These are phyloP conservation scores for Zelopaecilomyces penicillatus DNA, from an alignment of 2,329 filamentous ascomycete genomes.

Conservation along the genomic window DNA sequence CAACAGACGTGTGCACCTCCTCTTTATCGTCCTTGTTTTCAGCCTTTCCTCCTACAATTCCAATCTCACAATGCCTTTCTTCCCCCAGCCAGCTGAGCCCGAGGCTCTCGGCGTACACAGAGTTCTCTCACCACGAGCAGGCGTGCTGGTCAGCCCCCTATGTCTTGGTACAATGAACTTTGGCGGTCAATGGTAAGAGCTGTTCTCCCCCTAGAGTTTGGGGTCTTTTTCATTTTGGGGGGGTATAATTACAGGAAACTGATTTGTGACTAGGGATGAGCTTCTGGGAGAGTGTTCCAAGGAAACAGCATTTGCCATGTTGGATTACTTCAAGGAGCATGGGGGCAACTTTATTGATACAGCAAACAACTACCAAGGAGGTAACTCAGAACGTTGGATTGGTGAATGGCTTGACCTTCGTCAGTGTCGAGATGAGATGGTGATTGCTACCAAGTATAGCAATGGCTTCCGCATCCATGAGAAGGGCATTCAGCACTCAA, in stretches of 20 bases:
- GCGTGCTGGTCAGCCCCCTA: slow-evolving; percentile 15
- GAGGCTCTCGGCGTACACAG: slow-evolving; percentile 1
- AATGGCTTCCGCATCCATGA: slow-evolving; percentile 25
- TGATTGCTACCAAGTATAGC: slow-evolving; percentile 41
- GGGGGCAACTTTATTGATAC: slow-evolving; percentile 59
- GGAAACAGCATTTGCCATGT: slow-evolving; percentile 3
- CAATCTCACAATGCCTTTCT: not conserved
- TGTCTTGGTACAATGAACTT: slow-evolving; percentile 18
- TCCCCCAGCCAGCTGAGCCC: not conserved
- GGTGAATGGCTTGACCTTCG: slow-evolving; percentile 41
- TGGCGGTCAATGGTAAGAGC: slow-evolving; percentile 13
- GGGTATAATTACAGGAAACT: too few species aligned
- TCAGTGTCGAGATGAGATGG: slow-evolving; percentile 37
- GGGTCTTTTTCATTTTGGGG: too few species aligned
- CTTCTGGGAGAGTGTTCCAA: slow-evolving; percentile 27
- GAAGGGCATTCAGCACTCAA: slow-evolving; percentile 15
- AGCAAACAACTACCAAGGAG: slow-evolving; percentile 39
- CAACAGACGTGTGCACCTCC: too few species aligned
- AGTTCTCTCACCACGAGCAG: slow-evolving; percentile 1
- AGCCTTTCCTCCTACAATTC: too few species aligned
- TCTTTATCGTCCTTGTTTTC: too few species aligned
- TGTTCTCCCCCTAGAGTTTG: too few species aligned
- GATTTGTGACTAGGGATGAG: slow-evolving; percentile 28
- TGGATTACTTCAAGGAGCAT: slow-evolving; percentile 12
- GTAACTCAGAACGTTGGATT: slow-evolving; percentile 42